Evolutionary conservation across 371 early-diverging fungal species (phyloP).

Genomic region (Phascolomyces articulosus): DNA sequence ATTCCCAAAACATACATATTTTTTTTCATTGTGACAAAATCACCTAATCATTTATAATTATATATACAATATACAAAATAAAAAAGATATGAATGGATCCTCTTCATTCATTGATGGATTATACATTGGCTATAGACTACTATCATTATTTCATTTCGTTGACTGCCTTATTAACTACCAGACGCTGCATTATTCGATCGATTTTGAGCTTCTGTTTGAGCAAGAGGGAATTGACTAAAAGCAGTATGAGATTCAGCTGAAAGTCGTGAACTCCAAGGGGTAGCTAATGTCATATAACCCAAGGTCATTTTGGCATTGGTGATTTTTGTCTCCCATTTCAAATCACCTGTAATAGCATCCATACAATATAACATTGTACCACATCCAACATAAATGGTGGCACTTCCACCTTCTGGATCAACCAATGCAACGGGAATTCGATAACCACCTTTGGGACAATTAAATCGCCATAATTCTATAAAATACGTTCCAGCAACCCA

Average conservation of each 20-base stretch:
- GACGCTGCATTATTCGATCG: background rate
- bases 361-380: conserved; percentile 34
- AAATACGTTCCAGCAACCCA: no score
- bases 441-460: conserved; percentile 34
- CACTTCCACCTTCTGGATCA: conserved; percentile 19
- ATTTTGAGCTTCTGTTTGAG: conserved; percentile 10
- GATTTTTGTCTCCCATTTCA: conserved; percentile 27
- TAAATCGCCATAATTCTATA: conserved; percentile 30
- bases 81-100: no score
- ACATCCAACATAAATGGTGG: conserved; percentile 28
- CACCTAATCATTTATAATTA: no score
- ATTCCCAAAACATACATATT: no score
- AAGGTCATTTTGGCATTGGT: conserved; percentile 21
- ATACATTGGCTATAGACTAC: no score
- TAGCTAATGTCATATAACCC: conserved; percentile 36
- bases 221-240: conserved; percentile 23
- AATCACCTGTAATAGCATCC: conserved; percentile 21
- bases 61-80: no score
- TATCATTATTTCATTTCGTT: no score
- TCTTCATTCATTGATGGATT: no score
- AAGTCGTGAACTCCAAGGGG: conserved; percentile 39
- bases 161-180: no score
- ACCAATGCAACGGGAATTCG: conserved; percentile 29
- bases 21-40: no score
- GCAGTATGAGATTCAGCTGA: conserved; percentile 31